Conservation (phyloP, 1,284 basidiomycete genomes). For the Moniliophthora roreri region DNA sequence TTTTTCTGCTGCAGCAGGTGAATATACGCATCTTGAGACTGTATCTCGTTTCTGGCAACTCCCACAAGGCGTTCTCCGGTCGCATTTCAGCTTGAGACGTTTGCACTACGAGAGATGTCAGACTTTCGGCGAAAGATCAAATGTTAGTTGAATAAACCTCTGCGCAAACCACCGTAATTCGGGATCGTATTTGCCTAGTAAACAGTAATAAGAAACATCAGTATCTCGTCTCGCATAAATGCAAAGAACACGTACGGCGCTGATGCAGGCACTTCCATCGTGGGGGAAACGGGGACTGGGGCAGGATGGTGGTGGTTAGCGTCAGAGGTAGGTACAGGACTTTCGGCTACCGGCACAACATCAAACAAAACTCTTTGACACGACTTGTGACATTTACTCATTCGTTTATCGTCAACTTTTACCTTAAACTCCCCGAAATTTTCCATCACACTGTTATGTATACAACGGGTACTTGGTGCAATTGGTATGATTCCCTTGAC, state of each 20-base stretch:
- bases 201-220: not conserved
- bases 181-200: conserved; percentile 74
- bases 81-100: conserved; percentile 79
- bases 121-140: not conserved
- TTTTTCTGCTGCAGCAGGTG: conserved; percentile 79
- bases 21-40: conserved; percentile 69
- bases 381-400: too few species aligned
- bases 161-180: conserved; percentile 79
- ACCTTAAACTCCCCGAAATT: too few species aligned
- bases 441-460: too few species aligned
- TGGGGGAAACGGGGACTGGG: not conserved
- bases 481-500: too few species aligned
- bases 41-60: conserved; percentile 79
- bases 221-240: not conserved
- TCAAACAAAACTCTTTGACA: too few species aligned
- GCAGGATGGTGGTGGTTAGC: conserved; percentile 3
- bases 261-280: conserved; percentile 2
- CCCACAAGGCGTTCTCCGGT: conserved; percentile 70
- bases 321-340: not conserved
- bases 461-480: too few species aligned
- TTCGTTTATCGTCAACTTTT: too few species aligned
- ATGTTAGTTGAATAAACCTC: conserved; percentile 49
- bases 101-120: conserved; percentile 56
- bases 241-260: not conserved
- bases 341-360: too few species aligned